phyloP scores from a whole-genome alignment of 2,329 filamentous ascomycete species.

The Ophiocordyceps robertsii region DNA sequence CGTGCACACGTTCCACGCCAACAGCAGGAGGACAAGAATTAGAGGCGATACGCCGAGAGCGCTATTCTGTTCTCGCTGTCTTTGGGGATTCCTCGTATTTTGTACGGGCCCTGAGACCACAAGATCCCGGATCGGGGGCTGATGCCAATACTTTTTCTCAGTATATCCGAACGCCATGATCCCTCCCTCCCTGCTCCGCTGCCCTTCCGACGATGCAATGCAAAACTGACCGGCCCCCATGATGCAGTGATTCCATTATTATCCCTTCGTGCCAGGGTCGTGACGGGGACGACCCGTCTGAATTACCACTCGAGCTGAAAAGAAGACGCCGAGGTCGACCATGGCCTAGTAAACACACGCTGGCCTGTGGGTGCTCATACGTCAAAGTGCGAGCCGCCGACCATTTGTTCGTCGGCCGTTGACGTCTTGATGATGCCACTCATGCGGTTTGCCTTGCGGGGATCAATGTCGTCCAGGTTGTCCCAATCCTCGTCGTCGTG shows the following conservation, averaged over 20 bases:
- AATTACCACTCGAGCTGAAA: background rate
- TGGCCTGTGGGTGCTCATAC: slow-evolving; percentile 28
- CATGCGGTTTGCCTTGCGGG: slow-evolving; percentile 43
- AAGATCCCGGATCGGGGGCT: background rate
- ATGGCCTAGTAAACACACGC: background rate
- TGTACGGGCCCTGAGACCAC: background rate
- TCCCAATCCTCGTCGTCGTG: slow-evolving; percentile 43
- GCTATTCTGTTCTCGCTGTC: too few relatives aligned
- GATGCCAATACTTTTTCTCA: slow-evolving; percentile 4
- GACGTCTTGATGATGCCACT: slow-evolving; percentile 47
- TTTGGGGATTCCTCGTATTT: background rate
- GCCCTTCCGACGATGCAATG: slow-evolving; percentile 9
- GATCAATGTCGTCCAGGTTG: slow-evolving; percentile 40
- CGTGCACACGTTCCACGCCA: too few relatives aligned
- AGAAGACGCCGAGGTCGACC: background rate
- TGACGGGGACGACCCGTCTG: background rate
- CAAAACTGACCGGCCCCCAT: slow-evolving; percentile 17
- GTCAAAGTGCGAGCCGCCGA: slow-evolving; percentile 50
- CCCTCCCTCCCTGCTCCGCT: slow-evolving; percentile 5
- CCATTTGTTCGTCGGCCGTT: slow-evolving; percentile 48
- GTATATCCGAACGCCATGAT: slow-evolving; percentile 7
- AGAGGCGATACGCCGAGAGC: too few relatives aligned
- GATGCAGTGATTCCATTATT: slow-evolving; percentile 24
- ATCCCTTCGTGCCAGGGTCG: slow-evolving; percentile 11
- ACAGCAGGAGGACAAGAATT: too few relatives aligned